phyloP scores from a whole-genome alignment of 2,329 filamentous ascomycete species.

The Penicillium sp. region DNA sequence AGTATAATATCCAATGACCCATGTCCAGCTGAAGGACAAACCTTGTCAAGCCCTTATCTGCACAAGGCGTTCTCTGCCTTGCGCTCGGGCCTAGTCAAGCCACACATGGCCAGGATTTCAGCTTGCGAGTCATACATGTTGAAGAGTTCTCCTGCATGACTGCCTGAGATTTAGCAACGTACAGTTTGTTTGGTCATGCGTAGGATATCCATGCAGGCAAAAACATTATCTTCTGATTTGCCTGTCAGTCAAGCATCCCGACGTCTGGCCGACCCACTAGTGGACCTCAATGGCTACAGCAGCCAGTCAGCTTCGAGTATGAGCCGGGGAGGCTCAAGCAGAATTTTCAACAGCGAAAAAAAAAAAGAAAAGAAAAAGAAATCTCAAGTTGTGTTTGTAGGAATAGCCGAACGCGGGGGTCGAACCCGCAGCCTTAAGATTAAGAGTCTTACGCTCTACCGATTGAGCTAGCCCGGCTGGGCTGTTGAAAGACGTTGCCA shows the following conservation, averaged over 20 bases:
- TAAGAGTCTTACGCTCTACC: conserved; percentile 45
- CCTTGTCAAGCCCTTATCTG: conserved; percentile 1
- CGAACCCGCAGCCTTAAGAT: conserved; percentile 37
- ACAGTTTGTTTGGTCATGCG: not conserved
- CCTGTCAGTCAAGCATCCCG: not conserved
- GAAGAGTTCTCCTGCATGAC: not conserved
- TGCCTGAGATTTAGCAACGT: not conserved
- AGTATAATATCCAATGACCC: not conserved
- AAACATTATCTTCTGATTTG: not conserved
- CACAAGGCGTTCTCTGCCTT: conserved; percentile 16
- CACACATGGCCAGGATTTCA: conserved; percentile 2
- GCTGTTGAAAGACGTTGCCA: conserved; percentile 26
- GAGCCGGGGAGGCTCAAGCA: not conserved
- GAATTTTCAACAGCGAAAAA: conserved; percentile 1
- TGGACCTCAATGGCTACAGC: not conserved
- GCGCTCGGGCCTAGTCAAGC: conserved; percentile 14
- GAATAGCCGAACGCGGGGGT: conserved; percentile 36
- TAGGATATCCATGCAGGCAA: not conserved
- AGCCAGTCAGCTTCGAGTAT: conserved; percentile 10
- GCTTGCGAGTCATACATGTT: not conserved
- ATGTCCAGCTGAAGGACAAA: conserved; percentile 10
- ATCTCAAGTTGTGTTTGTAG: conserved; percentile 17
- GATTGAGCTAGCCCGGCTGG: conserved; percentile 45
- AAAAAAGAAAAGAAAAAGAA: conserved; percentile 5
- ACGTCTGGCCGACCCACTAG: conserved; percentile 9